A percentile compares a stretch with the other conserved stretches of the same genome.
Evolutionary conservation across 2,329 filamentous ascomycete genomes (phyloP).

Genomic region (Tolypocladium tropicale): DNA sequence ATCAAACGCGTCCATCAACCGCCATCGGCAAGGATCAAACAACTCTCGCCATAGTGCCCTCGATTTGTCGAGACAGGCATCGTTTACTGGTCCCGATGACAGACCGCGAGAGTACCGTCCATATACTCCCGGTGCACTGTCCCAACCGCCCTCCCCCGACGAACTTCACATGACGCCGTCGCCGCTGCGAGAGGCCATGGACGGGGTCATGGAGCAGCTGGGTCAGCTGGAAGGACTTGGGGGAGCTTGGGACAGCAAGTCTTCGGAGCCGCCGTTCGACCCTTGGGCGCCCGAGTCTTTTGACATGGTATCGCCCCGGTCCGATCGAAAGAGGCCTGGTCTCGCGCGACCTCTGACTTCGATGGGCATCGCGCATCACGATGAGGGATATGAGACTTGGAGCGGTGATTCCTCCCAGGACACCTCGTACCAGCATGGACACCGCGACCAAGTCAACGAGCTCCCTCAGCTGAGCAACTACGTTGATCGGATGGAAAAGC

Average conservation of each 20-base stretch:
- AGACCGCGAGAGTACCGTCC: conserved; percentile 19
- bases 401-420: conserved; percentile 43
- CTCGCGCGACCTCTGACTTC: conserved; percentile 54
- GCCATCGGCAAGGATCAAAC: conserved; percentile 21
- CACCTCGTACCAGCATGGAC: conserved; percentile 28
- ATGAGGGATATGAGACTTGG: conserved; percentile 52
- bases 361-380: conserved; percentile 53
- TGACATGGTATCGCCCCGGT: conserved; percentile 34
- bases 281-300: conserved; percentile 92
- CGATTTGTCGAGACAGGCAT: conserved; percentile 25
- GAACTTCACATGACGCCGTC: conserved; percentile 71
- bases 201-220: conserved; percentile 92
- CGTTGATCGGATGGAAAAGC: conserved; percentile 83
- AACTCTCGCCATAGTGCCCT: conserved; percentile 19
- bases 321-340: conserved; percentile 15
- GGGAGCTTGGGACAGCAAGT: conserved; percentile 43
- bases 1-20: conserved; percentile 26
- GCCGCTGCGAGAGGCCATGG: conserved; percentile 88
- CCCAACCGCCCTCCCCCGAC: conserved; percentile 57
- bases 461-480: conserved; percentile 74
- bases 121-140: conserved; percentile 46
- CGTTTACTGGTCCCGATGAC: conserved; percentile 29
- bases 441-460: conserved; percentile 37
- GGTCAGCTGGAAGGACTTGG: conserved; percentile 58
- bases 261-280: conserved; percentile 49